phyloP scores from a whole-genome alignment of 176 grass and related monocot species.

The Raddia guianensis region DNA sequence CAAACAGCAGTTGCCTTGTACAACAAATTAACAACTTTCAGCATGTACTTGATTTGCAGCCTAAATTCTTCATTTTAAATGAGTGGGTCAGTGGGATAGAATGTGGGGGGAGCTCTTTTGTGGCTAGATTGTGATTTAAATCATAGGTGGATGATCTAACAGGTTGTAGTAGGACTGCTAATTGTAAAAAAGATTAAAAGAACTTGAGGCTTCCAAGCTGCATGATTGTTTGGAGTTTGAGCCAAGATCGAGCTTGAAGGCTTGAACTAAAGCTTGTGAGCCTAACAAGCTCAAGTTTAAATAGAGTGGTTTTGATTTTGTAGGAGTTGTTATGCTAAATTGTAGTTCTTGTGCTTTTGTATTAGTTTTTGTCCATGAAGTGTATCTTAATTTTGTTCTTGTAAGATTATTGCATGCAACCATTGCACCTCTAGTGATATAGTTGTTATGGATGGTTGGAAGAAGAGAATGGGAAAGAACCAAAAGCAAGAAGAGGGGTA shows the following conservation, averaged over 20 bases:
- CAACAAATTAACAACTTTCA: not conserved
- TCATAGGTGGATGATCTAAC: not conserved
- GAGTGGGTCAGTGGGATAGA: not conserved
- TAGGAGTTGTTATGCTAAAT: too few species aligned
- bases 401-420: not conserved
- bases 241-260: too few species aligned
- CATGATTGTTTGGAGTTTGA: too few species aligned
- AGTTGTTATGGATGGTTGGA: not conserved
- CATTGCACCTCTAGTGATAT: not conserved
- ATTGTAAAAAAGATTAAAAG: too few species aligned
- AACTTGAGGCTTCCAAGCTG: too few species aligned
- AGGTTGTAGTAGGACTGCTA: not conserved
- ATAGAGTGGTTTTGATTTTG: too few species aligned
- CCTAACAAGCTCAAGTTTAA: too few species aligned
- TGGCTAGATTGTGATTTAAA: not conserved
- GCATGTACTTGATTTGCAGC: not conserved
- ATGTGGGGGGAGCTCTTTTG: not conserved
- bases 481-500: not conserved
- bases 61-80: constrained; percentile 2
- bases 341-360: too few species aligned
- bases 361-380: too few species aligned
- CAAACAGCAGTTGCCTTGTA: not conserved
- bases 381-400: not conserved
- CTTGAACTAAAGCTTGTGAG: too few species aligned
- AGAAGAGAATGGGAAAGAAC: not conserved